Base-by-base conservation (phyloP, 2,329 filamentous ascomycete species). In the Fulvia fulva region DNA sequence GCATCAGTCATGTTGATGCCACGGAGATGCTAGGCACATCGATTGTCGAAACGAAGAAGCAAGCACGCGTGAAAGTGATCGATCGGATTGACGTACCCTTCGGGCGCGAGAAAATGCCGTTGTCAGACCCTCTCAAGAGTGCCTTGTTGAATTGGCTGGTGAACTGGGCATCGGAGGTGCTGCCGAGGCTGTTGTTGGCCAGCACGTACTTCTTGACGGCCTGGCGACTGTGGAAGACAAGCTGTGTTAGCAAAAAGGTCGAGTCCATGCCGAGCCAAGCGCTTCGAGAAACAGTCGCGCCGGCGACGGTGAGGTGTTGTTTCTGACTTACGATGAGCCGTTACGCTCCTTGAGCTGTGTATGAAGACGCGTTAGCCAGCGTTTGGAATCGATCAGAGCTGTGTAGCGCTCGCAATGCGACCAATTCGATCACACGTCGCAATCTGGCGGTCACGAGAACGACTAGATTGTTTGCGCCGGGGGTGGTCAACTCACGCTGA, bases 91-190 rank as follows among this genome's bases (percentile, higher is more conserved):
- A 80, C 84, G 67, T 83, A 91, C 91, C 91, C 86, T 96, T 96
- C 71, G 91, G 92, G 75, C 93, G 91, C 72, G 87, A 83, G 74
- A 96, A 96, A 70, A 89, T 83, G 63, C 89, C 90, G 82, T 88
- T 91, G 71, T 95, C 90, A 68, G 92, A 91, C 75, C 91, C 91
- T 60, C 81, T 78, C 78, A 88, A 85, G 73, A 95, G 81, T 55
- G 90, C 90, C 76, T 88, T 88, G 86, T 94, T 94, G 85, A 95
- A 91, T 70, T 91, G 87, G 62, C 82, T 83, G 73, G 86, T 86
- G 74, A 89, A 89, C 57, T 80, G 78, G 56, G 76, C 75, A 62
- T 83, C 81, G 65, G 76, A 80, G 56, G 81, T 77, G 63, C 71
- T 63, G 63, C 75, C 75, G 68, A 87, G 78, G 70, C 83, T 83